phyloP scores from a whole-genome alignment of 2,329 filamentous ascomycete species.

The Xylaria sp. region DNA sequence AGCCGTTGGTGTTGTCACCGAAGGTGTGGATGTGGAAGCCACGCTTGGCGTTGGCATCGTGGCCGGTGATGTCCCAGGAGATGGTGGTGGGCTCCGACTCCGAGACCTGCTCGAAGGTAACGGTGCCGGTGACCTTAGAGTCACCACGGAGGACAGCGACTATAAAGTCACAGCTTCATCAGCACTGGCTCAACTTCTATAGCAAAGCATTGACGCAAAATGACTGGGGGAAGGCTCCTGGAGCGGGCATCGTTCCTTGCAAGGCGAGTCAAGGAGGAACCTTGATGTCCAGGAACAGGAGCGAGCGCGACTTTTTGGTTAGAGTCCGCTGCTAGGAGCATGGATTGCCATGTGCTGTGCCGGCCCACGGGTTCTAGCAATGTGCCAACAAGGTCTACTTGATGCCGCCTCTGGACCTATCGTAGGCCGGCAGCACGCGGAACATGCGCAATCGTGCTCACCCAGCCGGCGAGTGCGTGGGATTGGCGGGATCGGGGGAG shows the following conservation, averaged over 20 bases:
- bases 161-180: conserved; percentile 37
- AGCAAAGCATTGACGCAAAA: conserved; percentile 14
- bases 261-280: conserved; percentile 14
- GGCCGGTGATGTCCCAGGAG: conserved; percentile 85
- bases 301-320: conserved; percentile 9
- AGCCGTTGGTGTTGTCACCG: conserved; percentile 99
- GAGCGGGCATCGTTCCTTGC: conserved; percentile 19
- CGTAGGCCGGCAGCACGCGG: conserved; percentile 28
- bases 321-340: conserved; percentile 1
- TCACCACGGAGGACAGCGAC: conserved; percentile 97
- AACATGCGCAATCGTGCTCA: conserved; percentile 59
- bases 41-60: conserved; percentile 93
- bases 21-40: conserved; percentile 99
- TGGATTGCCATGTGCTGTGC: conserved; percentile 22
- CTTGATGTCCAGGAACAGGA: conserved; percentile 12
- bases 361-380: conserved; percentile 26
- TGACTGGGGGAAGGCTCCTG: conserved; percentile 3
- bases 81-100: conserved; percentile 80
- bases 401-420: conserved; percentile 36
- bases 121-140: conserved; percentile 88
- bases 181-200: conserved; percentile 23
- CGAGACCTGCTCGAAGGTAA: conserved; percentile 87
- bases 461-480: conserved; percentile 23
- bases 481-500: conserved; percentile 23
- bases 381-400: conserved; percentile 13